These are phyloP conservation scores for Colletotrichum australisinense DNA, from an alignment of 2,329 filamentous ascomycete genomes.

Conservation along the genomic window DNA sequence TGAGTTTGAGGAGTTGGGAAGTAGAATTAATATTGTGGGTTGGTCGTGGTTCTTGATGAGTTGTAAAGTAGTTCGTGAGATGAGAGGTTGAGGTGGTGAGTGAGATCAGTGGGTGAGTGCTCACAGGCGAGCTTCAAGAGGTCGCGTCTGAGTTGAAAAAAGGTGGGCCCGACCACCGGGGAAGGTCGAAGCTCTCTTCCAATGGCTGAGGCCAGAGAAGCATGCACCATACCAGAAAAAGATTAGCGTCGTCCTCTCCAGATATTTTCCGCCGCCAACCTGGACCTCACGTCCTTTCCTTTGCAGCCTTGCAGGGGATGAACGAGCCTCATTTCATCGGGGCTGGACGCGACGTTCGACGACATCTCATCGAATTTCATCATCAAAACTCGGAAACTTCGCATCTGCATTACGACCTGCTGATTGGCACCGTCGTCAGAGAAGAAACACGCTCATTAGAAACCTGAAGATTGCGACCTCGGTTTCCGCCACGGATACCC, in stretches of 20 bases:
- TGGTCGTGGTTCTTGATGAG: background rate
- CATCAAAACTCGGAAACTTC: background rate
- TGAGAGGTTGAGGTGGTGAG: slow-evolving; percentile 3
- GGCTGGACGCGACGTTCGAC: slow-evolving; percentile 24
- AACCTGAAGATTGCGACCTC: background rate
- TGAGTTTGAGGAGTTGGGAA: background rate
- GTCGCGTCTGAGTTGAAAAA: background rate
- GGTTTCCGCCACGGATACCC: background rate
- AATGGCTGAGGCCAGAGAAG: background rate
- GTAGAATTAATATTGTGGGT: background rate
- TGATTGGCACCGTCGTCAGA: background rate
- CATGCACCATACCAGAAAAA: background rate
- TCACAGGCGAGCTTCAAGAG: slow-evolving; percentile 3
- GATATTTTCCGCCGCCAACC: slow-evolving; percentile 35
- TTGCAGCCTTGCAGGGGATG: slow-evolving; percentile 27
- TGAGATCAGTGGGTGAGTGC: slow-evolving; percentile 1
- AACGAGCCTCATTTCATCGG: slow-evolving; percentile 24
- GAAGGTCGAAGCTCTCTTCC: background rate
- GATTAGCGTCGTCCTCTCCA: background rate
- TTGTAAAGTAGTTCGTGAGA: background rate
- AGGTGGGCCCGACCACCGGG: background rate
- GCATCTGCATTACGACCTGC: background rate
- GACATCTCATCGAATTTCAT: slow-evolving; percentile 16
- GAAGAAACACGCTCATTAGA: background rate
- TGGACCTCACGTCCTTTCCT: slow-evolving; percentile 2